Evolutionary conservation across 768 basidiomycete species (phyloP).

Genomic region (Pulveroboletus sp.): DNA sequence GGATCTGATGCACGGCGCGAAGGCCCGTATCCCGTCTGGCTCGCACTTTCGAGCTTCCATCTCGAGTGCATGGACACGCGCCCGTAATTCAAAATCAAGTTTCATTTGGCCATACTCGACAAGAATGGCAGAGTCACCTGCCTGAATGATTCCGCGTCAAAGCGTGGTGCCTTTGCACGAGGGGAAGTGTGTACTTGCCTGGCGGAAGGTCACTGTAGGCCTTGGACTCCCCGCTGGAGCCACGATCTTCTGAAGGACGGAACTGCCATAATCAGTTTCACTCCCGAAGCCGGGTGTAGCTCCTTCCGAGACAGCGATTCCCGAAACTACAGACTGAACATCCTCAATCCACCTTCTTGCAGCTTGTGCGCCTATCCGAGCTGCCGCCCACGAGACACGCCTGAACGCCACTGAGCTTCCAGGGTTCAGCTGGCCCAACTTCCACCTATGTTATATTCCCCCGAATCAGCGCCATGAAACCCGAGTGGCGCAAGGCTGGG

Average conservation of each 20-base stretch:
- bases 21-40: conserved; percentile 36
- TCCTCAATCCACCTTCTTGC: conserved; percentile 32
- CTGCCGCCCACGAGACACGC: conserved; percentile 42
- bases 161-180: neutral
- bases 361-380: conserved; percentile 27
- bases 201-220: conserved; percentile 46
- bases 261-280: neutral
- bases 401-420: conserved; percentile 53
- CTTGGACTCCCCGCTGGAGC: conserved; percentile 10
- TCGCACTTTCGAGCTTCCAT: conserved; percentile 32
- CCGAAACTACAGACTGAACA: conserved; percentile 11
- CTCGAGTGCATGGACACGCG: conserved; percentile 56
- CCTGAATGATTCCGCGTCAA: conserved; percentile 32
- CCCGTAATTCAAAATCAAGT: conserved; percentile 50
- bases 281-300: neutral
- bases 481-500: neutral
- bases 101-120: conserved; percentile 58
- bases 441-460: conserved; percentile 56
- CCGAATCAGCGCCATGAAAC: neutral
- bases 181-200: conserved; percentile 34
- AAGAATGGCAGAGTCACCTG: conserved; percentile 60
- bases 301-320: neutral
- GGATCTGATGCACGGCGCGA: conserved; percentile 53
- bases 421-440: conserved; percentile 60
- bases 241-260: conserved; percentile 13